Evolutionary conservation across 805 yeast species (phyloP), one percentile per base, ranked within the genome.

Genomic region (Candida insectorum): DNA sequence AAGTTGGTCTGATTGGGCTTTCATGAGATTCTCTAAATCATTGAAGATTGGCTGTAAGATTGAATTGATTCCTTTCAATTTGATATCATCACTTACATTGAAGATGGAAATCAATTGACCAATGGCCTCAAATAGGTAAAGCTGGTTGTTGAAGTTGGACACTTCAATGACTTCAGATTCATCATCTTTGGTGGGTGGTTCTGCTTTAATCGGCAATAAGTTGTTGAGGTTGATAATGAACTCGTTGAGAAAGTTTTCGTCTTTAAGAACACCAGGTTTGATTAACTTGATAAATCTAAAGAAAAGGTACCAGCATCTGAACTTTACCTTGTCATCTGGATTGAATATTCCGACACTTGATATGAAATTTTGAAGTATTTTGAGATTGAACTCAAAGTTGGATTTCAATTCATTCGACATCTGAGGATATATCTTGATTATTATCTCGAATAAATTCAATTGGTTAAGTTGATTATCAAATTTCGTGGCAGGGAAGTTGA

Each of bases 251-350:
- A 57, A 54, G 5, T 35, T 33, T 26, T 44, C 52, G 19, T 79
- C 72, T 25, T 79, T 60, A 30, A 73, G 62, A 6, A 44, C 40
- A 6, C 31, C 28, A 23, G 88, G 87, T 51, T 79, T 82, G 2
- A 91, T 81, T 29, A 82, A 65, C 52, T 83, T 86, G 40, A 88
- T 71, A 49, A 89, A 85, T 54, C 95, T 75, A 50, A 81, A 81
- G 48, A 91, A 86, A 43, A 89, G 65, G 55, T 86, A 91, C 96
- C 97, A 93, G 26, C 94, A 73, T 55, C 97, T 79, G 36, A 77
- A 69, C 48, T 88, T 79, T 4, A 89, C 96, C 41, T 78, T 82
- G 37, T 74, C 82, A 44, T 73, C 69, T 4, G 71, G 66, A 59
- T 82, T 86, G 56, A 86, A 88, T 41, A 91, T 74, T 11, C 97